Conservation (phyloP, 2,329 filamentous ascomycete species). For the Ophiosphaerella korrae region DNA sequence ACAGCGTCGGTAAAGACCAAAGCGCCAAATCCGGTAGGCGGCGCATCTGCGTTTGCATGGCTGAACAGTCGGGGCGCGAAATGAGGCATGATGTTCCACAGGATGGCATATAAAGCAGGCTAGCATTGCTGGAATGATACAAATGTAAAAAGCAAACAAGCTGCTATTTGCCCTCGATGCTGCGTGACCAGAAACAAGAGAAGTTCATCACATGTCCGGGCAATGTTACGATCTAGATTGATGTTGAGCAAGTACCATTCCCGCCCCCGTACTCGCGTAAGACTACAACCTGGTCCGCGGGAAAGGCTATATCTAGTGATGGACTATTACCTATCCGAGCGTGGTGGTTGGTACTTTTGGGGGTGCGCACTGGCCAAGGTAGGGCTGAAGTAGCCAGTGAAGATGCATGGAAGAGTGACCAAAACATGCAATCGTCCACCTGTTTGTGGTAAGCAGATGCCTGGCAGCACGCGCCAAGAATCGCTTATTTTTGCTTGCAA, state of each 20-base stretch:
- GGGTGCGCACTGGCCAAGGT: too few species aligned
- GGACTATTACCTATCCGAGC: too few species aligned
- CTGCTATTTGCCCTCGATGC: too few species aligned
- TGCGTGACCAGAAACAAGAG: too few species aligned
- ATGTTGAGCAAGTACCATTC: neutral
- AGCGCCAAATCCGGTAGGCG: conserved; percentile 81
- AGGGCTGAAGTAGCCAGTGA: too few species aligned
- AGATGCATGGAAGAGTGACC: too few species aligned
- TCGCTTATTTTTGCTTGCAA: conserved; percentile 28
- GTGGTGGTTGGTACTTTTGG: too few species aligned
- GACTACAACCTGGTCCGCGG: conserved; percentile 3
- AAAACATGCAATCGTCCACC: neutral
- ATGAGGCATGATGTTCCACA: conserved; percentile 9
- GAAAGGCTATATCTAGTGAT: neutral
- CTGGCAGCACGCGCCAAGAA: conserved; percentile 11
- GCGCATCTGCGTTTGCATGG: conserved; percentile 94
- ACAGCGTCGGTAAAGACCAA: conserved; percentile 54
- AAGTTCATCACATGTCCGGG: too few species aligned
- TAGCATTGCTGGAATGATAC: too few species aligned
- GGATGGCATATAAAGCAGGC: too few species aligned
- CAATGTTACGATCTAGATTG: neutral
- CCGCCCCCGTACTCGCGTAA: neutral
- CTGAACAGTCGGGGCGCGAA: conserved; percentile 62
- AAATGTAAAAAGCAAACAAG: neutral
- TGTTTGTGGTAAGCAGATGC: neutral